phyloP scores from a whole-genome alignment of 108 stramenopile genomes.

The Schizochytrium sp. region DNA sequence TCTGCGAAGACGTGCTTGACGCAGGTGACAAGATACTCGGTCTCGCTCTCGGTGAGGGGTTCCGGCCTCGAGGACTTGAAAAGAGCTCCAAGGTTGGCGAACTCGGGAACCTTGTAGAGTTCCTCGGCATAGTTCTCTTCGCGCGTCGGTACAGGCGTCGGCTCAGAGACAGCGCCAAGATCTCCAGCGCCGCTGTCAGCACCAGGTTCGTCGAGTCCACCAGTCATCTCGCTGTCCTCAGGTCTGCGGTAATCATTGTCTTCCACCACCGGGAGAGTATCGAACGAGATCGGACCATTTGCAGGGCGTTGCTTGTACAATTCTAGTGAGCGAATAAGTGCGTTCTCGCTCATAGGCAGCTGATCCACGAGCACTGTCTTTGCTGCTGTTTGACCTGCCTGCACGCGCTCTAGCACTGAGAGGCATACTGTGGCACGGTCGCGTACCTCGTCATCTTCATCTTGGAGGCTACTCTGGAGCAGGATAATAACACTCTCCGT shows the following conservation, averaged over 20 bases:
- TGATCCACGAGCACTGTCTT: constrained; percentile 80
- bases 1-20: constrained; percentile 89
- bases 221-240: neutral
- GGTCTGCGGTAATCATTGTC: constrained; percentile 61
- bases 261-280: constrained; percentile 83
- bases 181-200: constrained; percentile 63
- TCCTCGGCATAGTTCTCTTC: constrained; percentile 82
- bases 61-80: constrained; percentile 82
- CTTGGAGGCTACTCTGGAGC: constrained; percentile 82
- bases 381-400: constrained; percentile 78
- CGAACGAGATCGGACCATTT: constrained; percentile 79
- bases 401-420: constrained; percentile 70
- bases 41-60: constrained; percentile 85
- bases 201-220: constrained; percentile 62
- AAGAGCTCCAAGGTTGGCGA: constrained; percentile 83
- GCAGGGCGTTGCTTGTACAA: constrained; percentile 80
- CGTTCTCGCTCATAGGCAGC: constrained; percentile 86
- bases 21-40: constrained; percentile 88
- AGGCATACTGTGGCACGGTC: constrained; percentile 88
- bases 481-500: constrained; percentile 83
- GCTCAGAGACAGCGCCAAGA: constrained; percentile 43
- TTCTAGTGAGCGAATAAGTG: constrained; percentile 84
- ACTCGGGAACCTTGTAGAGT: constrained; percentile 86
- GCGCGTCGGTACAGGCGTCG: constrained; percentile 66
- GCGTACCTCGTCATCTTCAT: constrained; percentile 95